Evolutionary conservation across 108 stramenopile species (phyloP).

Genomic region (Pseudonitzschia pungens): DNA sequence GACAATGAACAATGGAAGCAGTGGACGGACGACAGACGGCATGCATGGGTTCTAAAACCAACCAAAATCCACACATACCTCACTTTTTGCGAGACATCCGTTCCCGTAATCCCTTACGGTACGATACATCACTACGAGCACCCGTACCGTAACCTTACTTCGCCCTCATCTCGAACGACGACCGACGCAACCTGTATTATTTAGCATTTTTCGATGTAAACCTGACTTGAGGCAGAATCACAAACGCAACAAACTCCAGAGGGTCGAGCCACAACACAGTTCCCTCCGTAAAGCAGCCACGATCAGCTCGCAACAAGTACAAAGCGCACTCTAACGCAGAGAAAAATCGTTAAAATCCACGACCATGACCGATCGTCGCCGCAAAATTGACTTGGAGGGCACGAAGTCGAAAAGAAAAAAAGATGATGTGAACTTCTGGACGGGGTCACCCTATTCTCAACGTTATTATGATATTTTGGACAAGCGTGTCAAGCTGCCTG

Average conservation of each 20-base stretch:
- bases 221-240: no score
- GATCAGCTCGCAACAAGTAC: not conserved
- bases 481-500: slow-evolving; percentile 90
- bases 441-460: slow-evolving; percentile 65
- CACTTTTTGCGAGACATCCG: no score
- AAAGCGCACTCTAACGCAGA: not conserved
- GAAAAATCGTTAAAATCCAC: not conserved
- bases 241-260: no score
- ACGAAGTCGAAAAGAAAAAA: slow-evolving; percentile 15
- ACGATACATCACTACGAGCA: no score
- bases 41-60: not conserved
- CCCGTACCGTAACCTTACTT: no score
- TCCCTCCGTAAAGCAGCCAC: not conserved
- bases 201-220: no score
- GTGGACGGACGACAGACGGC: not conserved
- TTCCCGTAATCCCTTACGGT: no score
- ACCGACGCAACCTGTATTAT: no score
- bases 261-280: no score
- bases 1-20: not conserved
- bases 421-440: slow-evolving; percentile 86
- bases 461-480: slow-evolving; percentile 62
- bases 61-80: not conserved
- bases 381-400: slow-evolving; percentile 41
- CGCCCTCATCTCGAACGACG: no score
- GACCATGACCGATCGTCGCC: slow-evolving; percentile 29